These are phyloP conservation scores for Aspergillus indologenus DNA, from an alignment of 495 filamentous ascomycete genomes.

Conservation along the genomic window DNA sequence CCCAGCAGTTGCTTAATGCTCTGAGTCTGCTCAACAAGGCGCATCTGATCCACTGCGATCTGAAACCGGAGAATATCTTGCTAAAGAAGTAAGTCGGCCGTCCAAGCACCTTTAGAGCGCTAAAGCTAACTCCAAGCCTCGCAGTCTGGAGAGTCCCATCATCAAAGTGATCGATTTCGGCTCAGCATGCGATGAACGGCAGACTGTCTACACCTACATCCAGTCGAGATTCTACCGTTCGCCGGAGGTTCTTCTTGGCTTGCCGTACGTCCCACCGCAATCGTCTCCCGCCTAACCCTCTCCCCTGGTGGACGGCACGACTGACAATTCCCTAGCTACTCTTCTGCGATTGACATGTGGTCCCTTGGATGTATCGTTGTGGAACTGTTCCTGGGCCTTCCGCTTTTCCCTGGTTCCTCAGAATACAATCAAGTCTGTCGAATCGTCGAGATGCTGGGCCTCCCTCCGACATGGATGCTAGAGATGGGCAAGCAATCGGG, in stretches of 20 bases:
- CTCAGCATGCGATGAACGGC: conserved; percentile 95
- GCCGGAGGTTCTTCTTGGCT: conserved; percentile 87
- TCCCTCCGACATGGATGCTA: conserved; percentile 98
- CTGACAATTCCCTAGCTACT: conserved; percentile 57
- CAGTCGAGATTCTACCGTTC: conserved; percentile 98
- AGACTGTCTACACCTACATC: conserved; percentile 99
- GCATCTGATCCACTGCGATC: conserved; percentile 94
- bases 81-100: conserved; percentile 74
- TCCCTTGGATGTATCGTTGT: conserved; percentile 98
- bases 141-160: conserved; percentile 90
- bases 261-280: conserved; percentile 57
- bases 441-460: conserved; percentile 97
- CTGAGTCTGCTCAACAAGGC: conserved; percentile 94
- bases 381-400: conserved; percentile 92
- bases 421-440: conserved; percentile 98
- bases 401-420: conserved; percentile 94
- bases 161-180: conserved; percentile 99
- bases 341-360: conserved; percentile 99
- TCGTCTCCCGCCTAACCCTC: neutral
- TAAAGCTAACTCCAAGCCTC: conserved; percentile 10
- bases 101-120: too few relatives aligned
- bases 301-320: neutral
- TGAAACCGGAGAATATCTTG: conserved; percentile 98
- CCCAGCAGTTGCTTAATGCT: conserved; percentile 92
- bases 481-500: conserved; percentile 98